Evolutionary conservation across 768 basidiomycete species (phyloP).

Genomic region (Rhizopogon salebrosus): DNA sequence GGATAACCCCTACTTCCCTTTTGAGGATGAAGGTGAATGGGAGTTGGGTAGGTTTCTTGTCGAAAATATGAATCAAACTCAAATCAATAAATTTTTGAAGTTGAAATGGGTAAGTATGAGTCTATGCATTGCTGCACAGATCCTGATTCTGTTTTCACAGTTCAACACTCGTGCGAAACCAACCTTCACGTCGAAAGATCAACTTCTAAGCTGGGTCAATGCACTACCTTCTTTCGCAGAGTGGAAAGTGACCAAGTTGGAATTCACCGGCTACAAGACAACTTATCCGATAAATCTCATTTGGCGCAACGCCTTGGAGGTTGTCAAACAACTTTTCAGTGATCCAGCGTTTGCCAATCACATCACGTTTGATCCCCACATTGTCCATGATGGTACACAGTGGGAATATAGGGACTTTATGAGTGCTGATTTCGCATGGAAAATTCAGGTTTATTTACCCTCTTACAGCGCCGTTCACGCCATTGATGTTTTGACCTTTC

Average conservation of each 20-base stretch:
- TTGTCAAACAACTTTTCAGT: conserved; percentile 15
- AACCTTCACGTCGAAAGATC: conserved; percentile 16
- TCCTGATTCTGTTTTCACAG: not conserved
- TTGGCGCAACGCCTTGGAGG: conserved; percentile 22
- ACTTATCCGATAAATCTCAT: conserved; percentile 12
- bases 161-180: conserved; percentile 2
- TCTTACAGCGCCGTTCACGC: too few relatives aligned
- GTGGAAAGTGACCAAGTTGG: conserved; percentile 15
- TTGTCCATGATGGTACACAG: not conserved
- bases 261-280: conserved; percentile 6
- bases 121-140: not conserved
- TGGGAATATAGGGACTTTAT: conserved; percentile 20
- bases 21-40: conserved; percentile 27
- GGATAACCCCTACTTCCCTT: conserved; percentile 31
- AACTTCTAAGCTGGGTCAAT: conserved; percentile 12
- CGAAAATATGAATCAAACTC: conserved; percentile 16
- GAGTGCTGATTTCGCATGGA: conserved; percentile 13
- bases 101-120: conserved; percentile 18
- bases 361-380: conserved; percentile 17
- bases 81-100: conserved; percentile 25
- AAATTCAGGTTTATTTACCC: conserved; percentile 16
- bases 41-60: conserved; percentile 23
- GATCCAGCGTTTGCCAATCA: conserved; percentile 19
- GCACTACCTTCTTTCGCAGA: conserved; percentile 13
- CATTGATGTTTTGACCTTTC: too few relatives aligned